These are phyloP conservation scores for Gastrodia elata DNA, from an alignment of 106 monocot genomes.

Conservation along the genomic window DNA sequence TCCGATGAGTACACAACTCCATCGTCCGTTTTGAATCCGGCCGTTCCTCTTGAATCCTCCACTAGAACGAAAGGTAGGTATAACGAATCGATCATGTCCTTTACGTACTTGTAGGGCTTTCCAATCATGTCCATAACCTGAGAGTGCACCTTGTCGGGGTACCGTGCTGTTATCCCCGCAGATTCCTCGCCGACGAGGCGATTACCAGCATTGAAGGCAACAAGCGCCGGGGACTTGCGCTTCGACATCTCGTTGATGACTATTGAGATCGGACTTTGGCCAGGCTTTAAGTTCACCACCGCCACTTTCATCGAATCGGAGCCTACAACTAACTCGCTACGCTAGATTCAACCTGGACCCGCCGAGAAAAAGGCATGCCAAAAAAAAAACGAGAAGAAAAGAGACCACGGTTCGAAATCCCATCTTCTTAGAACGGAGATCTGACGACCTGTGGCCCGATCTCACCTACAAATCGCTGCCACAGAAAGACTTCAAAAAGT, in stretches of 20 bases:
- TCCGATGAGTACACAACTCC: conserved; percentile 61
- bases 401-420: background rate
- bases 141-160: conserved; percentile 79
- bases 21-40: conserved; percentile 49
- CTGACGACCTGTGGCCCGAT: background rate
- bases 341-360: conserved; percentile 32
- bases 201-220: conserved; percentile 50
- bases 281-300: conserved; percentile 80
- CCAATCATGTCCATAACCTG: conserved; percentile 65
- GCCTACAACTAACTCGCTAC: conserved; percentile 82
- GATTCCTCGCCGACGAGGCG: conserved; percentile 90
- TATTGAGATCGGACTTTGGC: conserved; percentile 76
- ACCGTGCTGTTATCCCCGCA: conserved; percentile 75
- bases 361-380: conserved; percentile 13
- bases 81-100: conserved; percentile 26
- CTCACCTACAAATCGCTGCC: background rate
- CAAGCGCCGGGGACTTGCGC: conserved; percentile 85
- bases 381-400: conserved; percentile 9
- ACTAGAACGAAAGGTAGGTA: conserved; percentile 86
- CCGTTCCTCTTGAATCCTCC: conserved; percentile 63
- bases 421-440: conserved; percentile 1
- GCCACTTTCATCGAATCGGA: conserved; percentile 96
- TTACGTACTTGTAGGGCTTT: conserved; percentile 43
- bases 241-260: conserved; percentile 99
- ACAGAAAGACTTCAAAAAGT: background rate